A percentile compares a stretch with the other conserved stretches of the same genome.
phyloP scores from a whole-genome alignment of 139 green algal species.

The Picochlorum sp. region DNA sequence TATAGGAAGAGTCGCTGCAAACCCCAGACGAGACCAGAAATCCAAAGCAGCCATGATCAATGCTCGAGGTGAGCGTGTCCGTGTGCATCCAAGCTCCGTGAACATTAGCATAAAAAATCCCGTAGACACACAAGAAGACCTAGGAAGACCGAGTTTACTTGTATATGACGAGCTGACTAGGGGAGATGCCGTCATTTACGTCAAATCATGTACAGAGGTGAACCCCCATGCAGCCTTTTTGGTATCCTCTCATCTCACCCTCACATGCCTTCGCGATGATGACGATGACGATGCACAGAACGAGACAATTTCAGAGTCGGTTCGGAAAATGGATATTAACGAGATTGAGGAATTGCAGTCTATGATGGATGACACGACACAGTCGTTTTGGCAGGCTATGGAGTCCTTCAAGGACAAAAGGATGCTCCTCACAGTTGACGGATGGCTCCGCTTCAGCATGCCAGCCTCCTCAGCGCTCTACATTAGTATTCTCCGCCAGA shows the following conservation, averaged over 20 bases:
- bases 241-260: constrained; percentile 26
- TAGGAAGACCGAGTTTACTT: constrained; percentile 13
- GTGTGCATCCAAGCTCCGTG: constrained; percentile 33
- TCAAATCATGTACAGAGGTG: constrained; percentile 36
- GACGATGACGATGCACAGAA: neutral
- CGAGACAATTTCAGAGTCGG: neutral
- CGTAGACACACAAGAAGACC: neutral
- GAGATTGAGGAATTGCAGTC: neutral
- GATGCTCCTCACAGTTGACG: constrained; percentile 28
- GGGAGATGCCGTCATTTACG: constrained; percentile 35
- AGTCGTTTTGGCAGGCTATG: neutral
- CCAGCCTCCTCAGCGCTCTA: neutral
- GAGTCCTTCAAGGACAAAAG: neutral
- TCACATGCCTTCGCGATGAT: constrained; percentile 2
- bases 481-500: constrained; percentile 28
- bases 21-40: constrained; percentile 1
- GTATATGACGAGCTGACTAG: constrained; percentile 51
- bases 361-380: neutral
- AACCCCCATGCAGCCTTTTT: constrained; percentile 32
- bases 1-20: constrained; percentile 20
- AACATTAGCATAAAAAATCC: constrained; percentile 7
- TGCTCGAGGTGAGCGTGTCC: constrained; percentile 28
- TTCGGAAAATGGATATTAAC: neutral
- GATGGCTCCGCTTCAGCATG: constrained; percentile 30
- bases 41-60: constrained; percentile 29